Evolutionary conservation across 1,284 basidiomycete genomes (phyloP), one percentile per base, ranked within the genome.

Genomic region (Earliella scabrosa): DNA sequence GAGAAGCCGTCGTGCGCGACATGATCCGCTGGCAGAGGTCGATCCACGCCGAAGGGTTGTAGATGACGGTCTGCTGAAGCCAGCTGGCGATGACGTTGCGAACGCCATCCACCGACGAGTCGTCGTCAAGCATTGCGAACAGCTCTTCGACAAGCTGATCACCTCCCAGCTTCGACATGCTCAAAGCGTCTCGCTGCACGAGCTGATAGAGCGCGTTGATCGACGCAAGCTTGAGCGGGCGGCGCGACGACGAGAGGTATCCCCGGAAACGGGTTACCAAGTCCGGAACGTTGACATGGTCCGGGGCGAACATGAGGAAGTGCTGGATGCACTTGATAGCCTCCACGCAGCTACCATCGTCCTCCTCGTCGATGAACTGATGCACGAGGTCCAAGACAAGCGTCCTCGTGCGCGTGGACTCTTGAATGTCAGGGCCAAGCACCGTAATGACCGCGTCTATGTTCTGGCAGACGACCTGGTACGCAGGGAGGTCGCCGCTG

Each of bases 21-120:
- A 98, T 97, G 73, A 99, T 98, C 31, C 95, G 82, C 71, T 98
- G 95, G 68, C 97, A 99, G 1, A 99, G 79, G 68, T 97, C 95
- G 59, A 99, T 97, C 97, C 97, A 99, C 1, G 95, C 96, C 0
- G 90, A 94, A 0, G 97, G 96, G 59, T 96, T 93, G 50, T 92
- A 85, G 20, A 93, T 83, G 0, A 95, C 95, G 0, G 97, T 99
- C 72, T 98, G 96, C 60, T 91, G 86, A 10, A 99, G 79, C 97
- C 97, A 99, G 63, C 90, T 93, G n/a, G 84, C 80, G 64, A 99
- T 97, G 45, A 98, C 94, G 63, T 94, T 90, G 41, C 92, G 82
- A 26, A 99, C 94, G 2, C 97, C 97, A 60, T 96, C 92, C n/a
- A 98, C 91, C 2, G 88, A 92, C 0, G 95, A 90, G 70, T 97